phyloP scores from a whole-genome alignment of 2,329 filamentous ascomycete genomes.

The Immersiporthe knoxdaviesiana region DNA sequence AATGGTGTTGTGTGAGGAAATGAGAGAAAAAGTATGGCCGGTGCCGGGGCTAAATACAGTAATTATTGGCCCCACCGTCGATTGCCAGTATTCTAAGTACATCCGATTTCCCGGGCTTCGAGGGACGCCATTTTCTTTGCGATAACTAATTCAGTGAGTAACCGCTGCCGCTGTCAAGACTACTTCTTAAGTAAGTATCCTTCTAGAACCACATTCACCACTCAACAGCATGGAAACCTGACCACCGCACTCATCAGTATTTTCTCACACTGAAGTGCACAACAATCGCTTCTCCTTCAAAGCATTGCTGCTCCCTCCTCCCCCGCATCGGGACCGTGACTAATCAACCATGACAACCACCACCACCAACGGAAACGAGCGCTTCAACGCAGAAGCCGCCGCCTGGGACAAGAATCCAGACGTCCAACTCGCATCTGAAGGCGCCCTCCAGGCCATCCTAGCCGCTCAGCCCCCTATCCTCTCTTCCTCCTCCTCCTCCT shows the following conservation, averaged over 20 bases:
- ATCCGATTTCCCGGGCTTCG: no score
- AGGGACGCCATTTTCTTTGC: no score
- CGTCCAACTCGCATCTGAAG: constrained; percentile 48
- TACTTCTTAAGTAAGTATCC: no score
- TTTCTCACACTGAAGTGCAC: no score
- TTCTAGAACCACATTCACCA: no score
- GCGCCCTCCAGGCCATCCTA: constrained; percentile 51
- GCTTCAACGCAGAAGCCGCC: constrained; percentile 59
- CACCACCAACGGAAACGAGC: constrained; percentile 39
- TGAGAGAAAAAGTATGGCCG: neutral
- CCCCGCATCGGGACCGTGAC: no score
- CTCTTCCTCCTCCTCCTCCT: neutral
- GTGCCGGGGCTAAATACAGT: neutral
- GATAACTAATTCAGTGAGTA: no score
- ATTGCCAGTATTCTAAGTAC: no score
- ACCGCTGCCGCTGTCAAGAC: neutral
- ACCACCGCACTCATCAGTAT: no score
- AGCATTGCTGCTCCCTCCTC: no score
- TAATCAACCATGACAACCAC: neutral
- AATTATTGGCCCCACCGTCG: neutral
- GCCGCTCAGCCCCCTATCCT: constrained; percentile 27
- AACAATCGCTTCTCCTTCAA: no score
- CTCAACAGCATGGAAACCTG: no score
- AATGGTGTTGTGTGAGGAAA: neutral
- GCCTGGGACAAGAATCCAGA: constrained; percentile 58